A percentile compares a stretch with the other conserved stretches of the same genome.
Conservation (phyloP, 805 yeast species). For the Ogataea siamensis region DNA sequence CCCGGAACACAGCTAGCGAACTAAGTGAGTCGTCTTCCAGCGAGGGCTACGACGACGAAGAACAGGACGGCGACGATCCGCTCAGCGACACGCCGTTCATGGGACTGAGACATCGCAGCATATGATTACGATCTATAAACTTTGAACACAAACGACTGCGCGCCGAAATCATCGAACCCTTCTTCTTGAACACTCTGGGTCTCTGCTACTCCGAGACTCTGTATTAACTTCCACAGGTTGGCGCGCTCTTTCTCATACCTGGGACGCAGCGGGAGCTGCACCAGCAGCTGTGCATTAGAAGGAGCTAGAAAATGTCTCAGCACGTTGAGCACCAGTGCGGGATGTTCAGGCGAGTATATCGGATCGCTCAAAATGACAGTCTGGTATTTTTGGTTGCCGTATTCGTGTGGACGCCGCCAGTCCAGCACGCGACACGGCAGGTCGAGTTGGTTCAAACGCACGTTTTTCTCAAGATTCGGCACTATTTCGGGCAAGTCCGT, state of each 20-base stretch:
- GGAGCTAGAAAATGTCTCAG: slow-evolving; percentile 45
- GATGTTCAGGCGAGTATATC: slow-evolving; percentile 80
- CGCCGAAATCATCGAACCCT: slow-evolving; percentile 88
- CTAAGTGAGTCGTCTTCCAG: slow-evolving; percentile 6
- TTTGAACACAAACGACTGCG: slow-evolving; percentile 55
- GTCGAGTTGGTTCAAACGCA: slow-evolving; percentile 46
- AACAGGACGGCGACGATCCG: slow-evolving; percentile 6
- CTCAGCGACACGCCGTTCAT: slow-evolving; percentile 3
- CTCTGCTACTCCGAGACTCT: slow-evolving; percentile 35
- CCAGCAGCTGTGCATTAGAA: slow-evolving; percentile 45
- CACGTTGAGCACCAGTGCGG: slow-evolving; percentile 65
- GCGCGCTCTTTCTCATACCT: slow-evolving; percentile 66
- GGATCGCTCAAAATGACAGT: slow-evolving; percentile 84
- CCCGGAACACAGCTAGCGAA: slow-evolving; percentile 15
- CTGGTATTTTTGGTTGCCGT: slow-evolving; percentile 41
- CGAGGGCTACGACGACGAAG: slow-evolving; percentile 5
- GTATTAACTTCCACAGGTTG: slow-evolving; percentile 54
- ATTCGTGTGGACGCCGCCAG: slow-evolving; percentile 64
- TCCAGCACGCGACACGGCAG: slow-evolving; percentile 52
- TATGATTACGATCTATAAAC: slow-evolving; percentile 19
- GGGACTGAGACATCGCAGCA: slow-evolving; percentile 12
- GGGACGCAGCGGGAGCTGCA: slow-evolving; percentile 75
- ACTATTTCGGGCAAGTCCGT: slow-evolving; percentile 83
- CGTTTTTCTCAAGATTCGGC: slow-evolving; percentile 61
- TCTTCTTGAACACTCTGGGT: slow-evolving; percentile 44